Evolutionary conservation across 345 rosid species (phyloP).

Genomic region (Eucalyptus pumila): DNA sequence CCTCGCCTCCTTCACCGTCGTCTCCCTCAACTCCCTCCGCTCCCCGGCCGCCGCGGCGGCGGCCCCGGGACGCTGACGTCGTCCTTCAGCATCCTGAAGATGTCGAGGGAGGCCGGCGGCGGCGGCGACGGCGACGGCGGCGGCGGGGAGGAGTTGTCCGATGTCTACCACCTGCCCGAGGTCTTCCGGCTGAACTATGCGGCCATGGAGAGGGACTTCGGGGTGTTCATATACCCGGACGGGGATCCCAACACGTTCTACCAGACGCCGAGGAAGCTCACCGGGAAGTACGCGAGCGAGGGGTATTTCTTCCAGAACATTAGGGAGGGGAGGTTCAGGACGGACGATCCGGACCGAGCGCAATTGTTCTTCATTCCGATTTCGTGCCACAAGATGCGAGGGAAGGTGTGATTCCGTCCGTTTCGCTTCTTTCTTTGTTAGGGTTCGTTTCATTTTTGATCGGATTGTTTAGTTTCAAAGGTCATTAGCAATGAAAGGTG

Average conservation of each 20-base stretch:
- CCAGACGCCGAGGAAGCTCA: slow-evolving; percentile 89
- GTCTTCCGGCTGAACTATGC: slow-evolving; percentile 53
- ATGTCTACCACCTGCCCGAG: slow-evolving; percentile 57
- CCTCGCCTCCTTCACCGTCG: slow-evolving; percentile 18
- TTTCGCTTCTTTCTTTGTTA: not conserved
- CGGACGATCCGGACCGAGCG: slow-evolving; percentile 73
- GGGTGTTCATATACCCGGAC: slow-evolving; percentile 82
- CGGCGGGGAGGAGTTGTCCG: slow-evolving; percentile 7
- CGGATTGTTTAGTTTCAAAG: not conserved
- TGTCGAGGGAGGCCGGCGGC: not conserved
- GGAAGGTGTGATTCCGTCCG: slow-evolving; percentile 42
- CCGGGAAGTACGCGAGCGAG: slow-evolving; percentile 96
- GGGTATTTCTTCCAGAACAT: slow-evolving; percentile 97
- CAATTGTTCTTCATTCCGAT: slow-evolving; percentile 91
- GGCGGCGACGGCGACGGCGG: not conserved
- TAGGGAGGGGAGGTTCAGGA: slow-evolving; percentile 61
- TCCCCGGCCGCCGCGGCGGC: slow-evolving; percentile 1
- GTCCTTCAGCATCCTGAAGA: not conserved
- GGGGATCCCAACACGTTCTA: slow-evolving; percentile 87
- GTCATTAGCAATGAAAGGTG: not conserved
- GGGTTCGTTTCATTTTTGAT: not conserved
- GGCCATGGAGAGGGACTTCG: slow-evolving; percentile 78
- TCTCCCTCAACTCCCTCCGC: slow-evolving; percentile 52
- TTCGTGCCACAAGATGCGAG: slow-evolving; percentile 98
- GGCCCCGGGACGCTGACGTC: not conserved